Evolutionary conservation across 306 rosid genomes (phyloP).

Genomic region (Glycine tomentella): DNA sequence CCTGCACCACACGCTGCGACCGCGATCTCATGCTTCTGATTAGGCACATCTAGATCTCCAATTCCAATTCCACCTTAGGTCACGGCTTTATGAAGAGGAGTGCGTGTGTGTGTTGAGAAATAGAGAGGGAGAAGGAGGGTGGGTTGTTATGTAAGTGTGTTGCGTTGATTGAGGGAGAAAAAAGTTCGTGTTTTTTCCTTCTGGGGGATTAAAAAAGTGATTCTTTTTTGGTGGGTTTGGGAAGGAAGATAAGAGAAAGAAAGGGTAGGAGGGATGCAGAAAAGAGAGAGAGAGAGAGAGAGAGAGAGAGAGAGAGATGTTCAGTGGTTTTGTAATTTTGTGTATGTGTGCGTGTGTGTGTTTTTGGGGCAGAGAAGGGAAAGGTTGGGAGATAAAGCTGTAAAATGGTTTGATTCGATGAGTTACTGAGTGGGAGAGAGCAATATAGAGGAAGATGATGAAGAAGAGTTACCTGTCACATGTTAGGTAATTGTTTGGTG

Average conservation of each 20-base stretch:
- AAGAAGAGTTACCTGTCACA: background rate
- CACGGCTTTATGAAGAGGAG: background rate
- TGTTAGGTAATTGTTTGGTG: background rate
- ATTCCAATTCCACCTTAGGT: background rate
- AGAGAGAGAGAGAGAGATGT: background rate
- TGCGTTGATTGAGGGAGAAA: conserved; percentile 42
- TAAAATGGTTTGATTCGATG: background rate
- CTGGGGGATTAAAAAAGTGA: background rate
- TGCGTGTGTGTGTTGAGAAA: too few relatives aligned
- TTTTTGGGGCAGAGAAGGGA: background rate
- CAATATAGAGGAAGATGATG: background rate
- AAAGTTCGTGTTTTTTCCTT: background rate
- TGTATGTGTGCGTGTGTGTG: background rate
- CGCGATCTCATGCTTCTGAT: conserved; percentile 75
- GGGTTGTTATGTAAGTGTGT: conserved; percentile 19
- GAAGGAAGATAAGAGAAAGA: background rate
- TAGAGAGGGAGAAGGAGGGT: background rate
- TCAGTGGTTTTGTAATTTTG: background rate
- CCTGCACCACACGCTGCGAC: conserved; percentile 75
- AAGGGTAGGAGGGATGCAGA: conserved; percentile 2
- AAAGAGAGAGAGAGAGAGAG: conserved; percentile 26
- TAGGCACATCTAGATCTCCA: conserved; percentile 53
- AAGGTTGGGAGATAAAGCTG: background rate
- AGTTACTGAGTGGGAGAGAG: background rate
- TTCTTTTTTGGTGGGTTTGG: conserved; percentile 19